Base-by-base conservation (phyloP, 305 asterid species). In the Fraxinus dipetala region DNA sequence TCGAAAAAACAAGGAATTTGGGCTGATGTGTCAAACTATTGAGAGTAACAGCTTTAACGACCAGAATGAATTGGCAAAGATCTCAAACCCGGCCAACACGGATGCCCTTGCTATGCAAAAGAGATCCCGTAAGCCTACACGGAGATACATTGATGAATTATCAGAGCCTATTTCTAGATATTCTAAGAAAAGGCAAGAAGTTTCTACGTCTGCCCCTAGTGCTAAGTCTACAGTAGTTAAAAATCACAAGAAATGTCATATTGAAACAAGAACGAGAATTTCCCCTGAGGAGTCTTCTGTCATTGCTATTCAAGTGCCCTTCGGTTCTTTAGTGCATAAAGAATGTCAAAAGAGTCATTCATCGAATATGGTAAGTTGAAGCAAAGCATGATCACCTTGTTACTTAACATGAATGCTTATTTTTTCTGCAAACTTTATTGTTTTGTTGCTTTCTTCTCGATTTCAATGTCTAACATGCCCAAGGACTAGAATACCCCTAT, bases 251-350 rank as follows among this genome's bases (percentile, higher is more conserved):
- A 90, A 86, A 72, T 76, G 88, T 75, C 85, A 80, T 32, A 43
- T 79, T 73, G 91, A 86, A 81, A 59, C 93, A 81, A 83, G 72
- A 45, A 76, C 84, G 73, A 87, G 24, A 80, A 85, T 85, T 35
- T 86, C 89, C 35, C 81, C 85, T 7, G 97, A 91, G 79, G 98
- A 90, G 78, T 63, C 91, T 24, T 59, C 90, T 82, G 90, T 83
- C 36, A 84, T 73, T 80, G 97, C 97, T 83, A 94, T 94, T 83
- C 98, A 94, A 89, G 98, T 94, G 81, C 98, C 98, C 11, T 94
- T 94, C 79, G 97, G 88, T 77, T 89, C 97, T 80, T 83, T 91
- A 51, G 87, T 84, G 78, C 88, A 82, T 28, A 85, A 88, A 75
- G 96, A 91, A 87, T 77, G 87, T 79, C 85, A 87, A 5, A 82